A percentile compares a stretch with the other conserved stretches of the same genome.
These are phyloP conservation scores for Agapanthus africanus DNA, from an alignment of 106 monocot genomes.

Conservation along the genomic window DNA sequence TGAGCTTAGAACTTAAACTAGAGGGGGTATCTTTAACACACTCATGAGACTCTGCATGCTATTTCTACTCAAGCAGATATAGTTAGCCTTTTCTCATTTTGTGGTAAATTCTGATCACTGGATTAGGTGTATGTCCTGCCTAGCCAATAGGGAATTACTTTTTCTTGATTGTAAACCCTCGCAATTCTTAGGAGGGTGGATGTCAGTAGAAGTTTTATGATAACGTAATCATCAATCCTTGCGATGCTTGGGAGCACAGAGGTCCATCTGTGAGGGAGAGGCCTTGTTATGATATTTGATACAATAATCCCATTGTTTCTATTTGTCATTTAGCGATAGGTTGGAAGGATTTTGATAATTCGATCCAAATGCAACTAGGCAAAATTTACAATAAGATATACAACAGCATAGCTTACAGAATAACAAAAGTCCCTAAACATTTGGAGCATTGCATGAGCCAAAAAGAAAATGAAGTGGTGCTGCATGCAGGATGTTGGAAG, in stretches of 20 bases:
- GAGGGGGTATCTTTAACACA: too few relatives aligned
- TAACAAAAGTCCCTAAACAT: not conserved
- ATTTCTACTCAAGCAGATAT: not conserved
- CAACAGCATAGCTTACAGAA: not conserved
- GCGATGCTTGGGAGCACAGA: not conserved
- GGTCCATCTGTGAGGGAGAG: not conserved
- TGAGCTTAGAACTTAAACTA: not conserved
- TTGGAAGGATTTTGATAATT: not conserved
- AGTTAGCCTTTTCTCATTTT: not conserved
- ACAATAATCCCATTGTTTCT: not conserved
- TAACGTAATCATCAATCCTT: not conserved
- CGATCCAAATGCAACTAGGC: not conserved
- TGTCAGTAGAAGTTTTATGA: too few relatives aligned
- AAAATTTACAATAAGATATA: not conserved
- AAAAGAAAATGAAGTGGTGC: not conserved
- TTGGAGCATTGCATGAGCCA: not conserved
- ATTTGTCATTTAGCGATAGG: not conserved
- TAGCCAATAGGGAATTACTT: not conserved
- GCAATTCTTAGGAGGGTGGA: too few relatives aligned
- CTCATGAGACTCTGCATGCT: not conserved
- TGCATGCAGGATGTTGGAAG: not conserved
- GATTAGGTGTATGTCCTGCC: not conserved
- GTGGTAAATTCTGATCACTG: not conserved
- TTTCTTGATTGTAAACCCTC: too few relatives aligned
- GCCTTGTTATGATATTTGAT: not conserved